These are phyloP conservation scores for Fusarium brevicatenulatum DNA, from an alignment of 2,329 filamentous ascomycete species.

Conservation along the genomic window DNA sequence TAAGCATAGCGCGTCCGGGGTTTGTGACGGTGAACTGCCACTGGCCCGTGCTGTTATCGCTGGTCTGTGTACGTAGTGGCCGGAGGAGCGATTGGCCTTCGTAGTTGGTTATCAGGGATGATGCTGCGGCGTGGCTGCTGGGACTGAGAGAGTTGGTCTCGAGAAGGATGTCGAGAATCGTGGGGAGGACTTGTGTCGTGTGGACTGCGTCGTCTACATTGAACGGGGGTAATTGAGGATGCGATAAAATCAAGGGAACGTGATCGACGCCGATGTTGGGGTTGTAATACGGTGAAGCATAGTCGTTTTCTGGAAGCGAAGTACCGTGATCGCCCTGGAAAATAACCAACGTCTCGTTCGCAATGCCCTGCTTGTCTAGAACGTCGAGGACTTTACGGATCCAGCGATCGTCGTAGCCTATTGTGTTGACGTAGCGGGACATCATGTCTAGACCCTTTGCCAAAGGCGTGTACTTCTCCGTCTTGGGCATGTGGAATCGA, in stretches of 20 bases:
- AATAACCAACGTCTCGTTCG: conserved; percentile 48
- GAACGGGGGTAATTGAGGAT: conserved; percentile 45
- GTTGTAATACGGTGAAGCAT: conserved; percentile 48
- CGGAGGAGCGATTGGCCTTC: conserved; percentile 49
- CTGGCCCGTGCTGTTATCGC: conserved; percentile 37
- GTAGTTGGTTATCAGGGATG: conserved; percentile 44
- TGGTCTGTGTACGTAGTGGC: conserved; percentile 13
- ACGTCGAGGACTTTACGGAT: conserved; percentile 45
- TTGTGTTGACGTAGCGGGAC: conserved; percentile 47
- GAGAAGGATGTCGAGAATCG: conserved; percentile 48
- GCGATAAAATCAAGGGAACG: conserved; percentile 47
- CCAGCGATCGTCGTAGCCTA: conserved; percentile 49
- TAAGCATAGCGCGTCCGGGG: conserved; percentile 48
- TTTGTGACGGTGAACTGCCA: conserved; percentile 51
- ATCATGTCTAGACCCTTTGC: conserved; percentile 45
- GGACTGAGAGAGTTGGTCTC: conserved; percentile 45
- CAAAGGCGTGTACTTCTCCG: conserved; percentile 44
- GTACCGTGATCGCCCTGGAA: conserved; percentile 49
- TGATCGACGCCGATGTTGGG: conserved; percentile 46
- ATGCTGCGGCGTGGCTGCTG: conserved; percentile 31
- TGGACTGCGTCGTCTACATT: conserved; percentile 46
- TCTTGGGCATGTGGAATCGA: conserved; percentile 45
- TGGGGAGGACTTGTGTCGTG: conserved; percentile 47
- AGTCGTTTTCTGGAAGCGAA: conserved; percentile 47
- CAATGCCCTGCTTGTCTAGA: conserved; percentile 46